Conservation (phyloP, 176 grass and related monocot genomes). For the Olyra latifolia region DNA sequence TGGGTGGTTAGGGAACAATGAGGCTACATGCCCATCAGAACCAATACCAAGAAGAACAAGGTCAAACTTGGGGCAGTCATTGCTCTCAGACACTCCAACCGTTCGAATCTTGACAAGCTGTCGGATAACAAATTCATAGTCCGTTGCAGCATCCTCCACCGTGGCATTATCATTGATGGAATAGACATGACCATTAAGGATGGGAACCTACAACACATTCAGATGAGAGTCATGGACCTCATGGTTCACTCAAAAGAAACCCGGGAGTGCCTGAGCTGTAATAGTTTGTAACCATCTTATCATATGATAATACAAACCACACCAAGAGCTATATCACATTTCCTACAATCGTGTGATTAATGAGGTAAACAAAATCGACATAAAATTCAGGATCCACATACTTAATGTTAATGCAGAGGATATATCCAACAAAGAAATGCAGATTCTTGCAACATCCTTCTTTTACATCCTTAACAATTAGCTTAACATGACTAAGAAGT, state of each 20-base stretch:
- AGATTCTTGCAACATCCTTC: background rate
- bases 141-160: conserved; percentile 60
- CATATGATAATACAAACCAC: background rate
- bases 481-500: background rate
- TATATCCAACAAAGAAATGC: background rate
- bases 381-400: conserved; percentile 4
- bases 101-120: conserved; percentile 58
- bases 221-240: conserved; percentile 17
- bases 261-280: background rate
- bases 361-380: conserved; percentile 13
- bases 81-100: conserved; percentile 41
- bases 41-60: conserved; percentile 54
- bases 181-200: conserved; percentile 61
- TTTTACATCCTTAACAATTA: background rate
- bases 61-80: conserved; percentile 77
- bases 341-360: background rate
- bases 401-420: conserved; percentile 9
- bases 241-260: conserved; percentile 17
- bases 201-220: conserved; percentile 49
- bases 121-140: conserved; percentile 59
- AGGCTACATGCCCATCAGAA: conserved; percentile 57
- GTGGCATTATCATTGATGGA: conserved; percentile 60
- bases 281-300: background rate
- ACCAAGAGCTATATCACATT: background rate
- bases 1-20: conserved; percentile 56